These are phyloP conservation scores for Ogataea neopini DNA, from an alignment of 805 yeast genomes.

Conservation along the genomic window DNA sequence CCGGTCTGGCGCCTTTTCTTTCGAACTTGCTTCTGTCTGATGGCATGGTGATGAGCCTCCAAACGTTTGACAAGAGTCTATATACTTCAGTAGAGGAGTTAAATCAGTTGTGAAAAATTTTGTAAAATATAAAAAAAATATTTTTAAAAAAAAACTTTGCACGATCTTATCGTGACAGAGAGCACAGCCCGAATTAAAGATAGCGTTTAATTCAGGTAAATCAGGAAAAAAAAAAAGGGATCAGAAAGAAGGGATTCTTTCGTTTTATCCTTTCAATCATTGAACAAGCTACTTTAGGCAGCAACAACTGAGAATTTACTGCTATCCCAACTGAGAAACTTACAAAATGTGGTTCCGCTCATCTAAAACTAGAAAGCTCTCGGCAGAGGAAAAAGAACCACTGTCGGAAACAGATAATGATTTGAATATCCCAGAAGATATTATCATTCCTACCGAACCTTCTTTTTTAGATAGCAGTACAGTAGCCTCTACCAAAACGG, in stretches of 20 bases:
- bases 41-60: background rate
- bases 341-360: constrained; percentile 12
- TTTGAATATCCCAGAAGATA: background rate
- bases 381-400: background rate
- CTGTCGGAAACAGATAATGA: background rate
- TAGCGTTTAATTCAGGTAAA: constrained; percentile 8
- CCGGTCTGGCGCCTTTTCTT: background rate
- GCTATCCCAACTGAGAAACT: background rate
- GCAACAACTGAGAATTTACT: background rate
- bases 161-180: constrained; percentile 11
- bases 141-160: background rate
- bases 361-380: constrained; percentile 3
- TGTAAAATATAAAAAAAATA: constrained; percentile 1
- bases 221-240: background rate
- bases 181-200: constrained; percentile 12
- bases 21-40: constrained; percentile 1
- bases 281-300: background rate
- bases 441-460: background rate
- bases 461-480: constrained; percentile 9
- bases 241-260: constrained; percentile 2
- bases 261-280: background rate
- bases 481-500: constrained; percentile 10
- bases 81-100: no score
- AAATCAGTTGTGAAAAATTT: constrained; percentile 3
- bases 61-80: no score